These are phyloP conservation scores for Schwanniomyces sp. DNA, from an alignment of 805 yeast species.

Conservation along the genomic window DNA sequence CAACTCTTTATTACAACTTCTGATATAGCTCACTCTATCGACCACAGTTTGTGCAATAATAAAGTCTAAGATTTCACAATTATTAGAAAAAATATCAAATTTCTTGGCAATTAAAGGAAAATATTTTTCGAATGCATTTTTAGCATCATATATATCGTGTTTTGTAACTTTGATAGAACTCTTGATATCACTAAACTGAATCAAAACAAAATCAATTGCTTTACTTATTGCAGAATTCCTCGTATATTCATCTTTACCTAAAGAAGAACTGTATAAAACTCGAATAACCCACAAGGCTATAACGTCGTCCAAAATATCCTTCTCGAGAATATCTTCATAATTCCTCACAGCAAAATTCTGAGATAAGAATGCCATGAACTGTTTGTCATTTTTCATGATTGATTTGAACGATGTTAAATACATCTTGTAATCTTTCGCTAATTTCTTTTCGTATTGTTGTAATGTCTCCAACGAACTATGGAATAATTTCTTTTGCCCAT, in stretches of 20 bases:
- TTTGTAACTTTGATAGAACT: constrained; percentile 2
- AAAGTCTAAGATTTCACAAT: background rate
- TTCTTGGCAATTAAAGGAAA: background rate
- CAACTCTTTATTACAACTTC: constrained; percentile 5
- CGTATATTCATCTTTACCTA: background rate
- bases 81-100: background rate
- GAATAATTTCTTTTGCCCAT: constrained; percentile 5
- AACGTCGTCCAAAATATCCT: constrained; percentile 1
- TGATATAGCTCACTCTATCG: constrained; percentile 5
- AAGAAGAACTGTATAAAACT: background rate
- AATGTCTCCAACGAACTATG: constrained; percentile 5
- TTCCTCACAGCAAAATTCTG: background rate
- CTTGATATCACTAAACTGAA: constrained; percentile 1
- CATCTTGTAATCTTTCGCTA: constrained; percentile 1
- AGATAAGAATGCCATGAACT: background rate
- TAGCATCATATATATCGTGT: constrained; percentile 1
- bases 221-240: background rate
- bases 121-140: background rate
- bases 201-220: background rate
- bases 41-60: constrained; percentile 6
- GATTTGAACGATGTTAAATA: constrained; percentile 5
- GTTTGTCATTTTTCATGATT: constrained; percentile 4
- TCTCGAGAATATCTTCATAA: constrained; percentile 2
- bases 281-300: constrained; percentile 5
- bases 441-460: constrained; percentile 5